These are phyloP conservation scores for Alliaria petiolata DNA, from an alignment of 345 rosid genomes.

Conservation along the genomic window DNA sequence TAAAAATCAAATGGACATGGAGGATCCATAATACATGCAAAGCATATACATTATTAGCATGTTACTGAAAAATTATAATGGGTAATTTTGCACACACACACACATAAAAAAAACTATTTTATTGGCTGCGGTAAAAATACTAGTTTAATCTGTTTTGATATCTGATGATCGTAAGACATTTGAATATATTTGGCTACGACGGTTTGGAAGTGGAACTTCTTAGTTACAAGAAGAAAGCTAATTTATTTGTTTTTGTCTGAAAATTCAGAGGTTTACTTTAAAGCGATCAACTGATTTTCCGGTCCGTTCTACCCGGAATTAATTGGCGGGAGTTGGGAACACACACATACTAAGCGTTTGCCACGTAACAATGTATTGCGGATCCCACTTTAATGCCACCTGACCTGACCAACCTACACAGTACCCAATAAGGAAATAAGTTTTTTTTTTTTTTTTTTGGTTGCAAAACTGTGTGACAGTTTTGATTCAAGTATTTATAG, in stretches of 20 bases:
- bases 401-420: slow-evolving; percentile 27
- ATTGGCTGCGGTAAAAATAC: no score
- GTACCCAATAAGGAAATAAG: background rate
- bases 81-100: no score
- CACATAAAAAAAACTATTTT: no score
- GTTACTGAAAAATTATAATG: background rate
- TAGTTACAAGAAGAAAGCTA: no score
- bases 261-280: slow-evolving; percentile 22
- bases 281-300: no score
- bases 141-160: background rate
- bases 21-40: background rate
- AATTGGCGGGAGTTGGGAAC: slow-evolving; percentile 17
- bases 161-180: background rate
- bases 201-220: no score
- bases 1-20: slow-evolving; percentile 14
- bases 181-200: no score
- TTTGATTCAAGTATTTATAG: background rate
- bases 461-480: background rate
- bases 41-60: no score
- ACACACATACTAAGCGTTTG: background rate
- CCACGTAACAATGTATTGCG: slow-evolving; percentile 7
- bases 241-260: slow-evolving; percentile 1
- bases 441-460: background rate
- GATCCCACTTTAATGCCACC: slow-evolving; percentile 22
- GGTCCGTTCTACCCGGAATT: no score